Evolutionary conservation across 805 yeast species (phyloP), one percentile per base, ranked within the genome.

Genomic region (Candida insectalens): DNA sequence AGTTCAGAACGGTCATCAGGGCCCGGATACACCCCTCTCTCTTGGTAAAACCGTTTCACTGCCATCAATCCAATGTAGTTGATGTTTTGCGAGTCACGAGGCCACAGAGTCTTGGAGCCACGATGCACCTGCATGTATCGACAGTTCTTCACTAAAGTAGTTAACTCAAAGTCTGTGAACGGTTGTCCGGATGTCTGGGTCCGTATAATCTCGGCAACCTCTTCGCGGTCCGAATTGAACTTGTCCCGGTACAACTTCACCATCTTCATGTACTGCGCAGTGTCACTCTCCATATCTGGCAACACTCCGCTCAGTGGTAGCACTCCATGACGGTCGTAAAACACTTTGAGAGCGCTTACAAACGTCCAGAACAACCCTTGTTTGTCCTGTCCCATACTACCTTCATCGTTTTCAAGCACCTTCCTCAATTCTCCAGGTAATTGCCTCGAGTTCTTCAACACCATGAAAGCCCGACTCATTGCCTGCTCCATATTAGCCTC

Each of bases 201-300:
- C 20, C 7, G 13, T 14, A 12, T 26, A 6, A 6, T 25, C 30
- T 17, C n/a, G 13, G 12, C 13, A 60, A 57, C 2, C 35, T n/a
- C 4, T 63, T 45, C 40, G 77, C 65, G 7, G 51, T 87, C 95
- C 2, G 37, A 30, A 7, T 44, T 37, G 2, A 82, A 77, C 46
- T 78, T 79, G 1, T 50, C 57, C 13, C 65, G 52, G 49, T 83
- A 89, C 3, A 84, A 44, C 0, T 47, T 47, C 50, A 77, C 81
- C 25, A 89, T 55, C 6, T 47, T 52, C 2, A 79, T 62, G 51
- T 82, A 89, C 36, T 62, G 62, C 6, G 57, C 53, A 0, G 95
- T 78, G 40, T 76, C 74, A 0, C 95, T 72, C 15, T 83, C 80
- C 96, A 89, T 89, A 51, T 88, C 97, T 0, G 95, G 95, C 5